Percentiles rank a stretch among this genome's conserved stretches.
These are phyloP conservation scores for Penicillium flavigenum DNA, from an alignment of 495 filamentous ascomycete genomes.

Conservation along the genomic window DNA sequence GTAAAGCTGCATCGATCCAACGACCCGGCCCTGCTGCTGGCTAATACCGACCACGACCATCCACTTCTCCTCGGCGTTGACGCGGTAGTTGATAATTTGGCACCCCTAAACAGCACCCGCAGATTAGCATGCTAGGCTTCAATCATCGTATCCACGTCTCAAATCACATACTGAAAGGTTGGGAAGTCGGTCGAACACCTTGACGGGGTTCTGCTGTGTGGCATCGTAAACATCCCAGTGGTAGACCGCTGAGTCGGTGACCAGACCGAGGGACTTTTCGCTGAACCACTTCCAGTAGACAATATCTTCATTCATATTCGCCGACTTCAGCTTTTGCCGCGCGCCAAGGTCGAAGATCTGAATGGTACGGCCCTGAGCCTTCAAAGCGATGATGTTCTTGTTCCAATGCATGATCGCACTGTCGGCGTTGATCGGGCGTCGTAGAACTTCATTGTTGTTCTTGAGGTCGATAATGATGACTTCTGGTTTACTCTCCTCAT, in stretches of 20 bases:
- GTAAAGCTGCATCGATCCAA: conserved; percentile 94
- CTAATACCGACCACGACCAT: conserved; percentile 97
- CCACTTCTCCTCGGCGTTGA: conserved; percentile 95
- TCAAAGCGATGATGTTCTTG: conserved; percentile 92
- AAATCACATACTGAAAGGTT: conserved; percentile 72
- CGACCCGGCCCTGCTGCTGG: conserved; percentile 86
- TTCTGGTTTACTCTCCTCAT: conserved; percentile 76
- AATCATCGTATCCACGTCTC: not conserved
- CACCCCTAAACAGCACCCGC: conserved; percentile 57
- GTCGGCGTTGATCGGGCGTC: conserved; percentile 96
- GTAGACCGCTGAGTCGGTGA: conserved; percentile 86
- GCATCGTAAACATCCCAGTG: conserved; percentile 96
- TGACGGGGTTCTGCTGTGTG: conserved; percentile 72
- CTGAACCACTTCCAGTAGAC: conserved; percentile 99
- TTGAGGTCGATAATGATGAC: conserved; percentile 97
- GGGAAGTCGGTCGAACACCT: conserved; percentile 87
- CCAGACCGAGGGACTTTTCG: conserved; percentile 78
- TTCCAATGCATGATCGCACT: conserved; percentile 99
- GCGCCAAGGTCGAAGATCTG: conserved; percentile 94
- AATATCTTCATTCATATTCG: conserved; percentile 94
- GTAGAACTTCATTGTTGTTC: conserved; percentile 87
- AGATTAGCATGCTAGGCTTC: conserved; percentile 17
- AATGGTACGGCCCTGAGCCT: conserved; percentile 85
- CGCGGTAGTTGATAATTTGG: conserved; percentile 99
- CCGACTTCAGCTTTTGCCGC: conserved; percentile 91